Base-by-base conservation (phyloP, 2,329 filamentous ascomycete genomes). In the Aspergillus pseudoglaucus region DNA sequence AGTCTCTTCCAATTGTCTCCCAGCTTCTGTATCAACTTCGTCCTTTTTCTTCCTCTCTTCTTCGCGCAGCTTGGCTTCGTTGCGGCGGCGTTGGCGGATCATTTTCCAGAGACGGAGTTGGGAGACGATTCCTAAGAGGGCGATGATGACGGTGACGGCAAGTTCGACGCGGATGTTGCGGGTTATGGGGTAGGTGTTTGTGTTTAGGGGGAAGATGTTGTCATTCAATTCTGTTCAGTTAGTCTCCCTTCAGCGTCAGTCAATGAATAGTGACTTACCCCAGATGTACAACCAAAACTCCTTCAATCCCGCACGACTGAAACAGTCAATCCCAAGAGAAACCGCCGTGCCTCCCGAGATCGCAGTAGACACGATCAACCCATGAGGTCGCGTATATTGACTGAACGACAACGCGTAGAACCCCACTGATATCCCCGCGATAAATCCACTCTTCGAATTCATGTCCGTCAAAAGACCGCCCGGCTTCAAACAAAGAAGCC, bases 211-310 rank as follows among this genome's bases (percentile, higher is more conserved):
- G 59, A 97, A 97, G 0, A 90, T 73, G 44, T 86, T 77, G 38
- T 82, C 74, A 65, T 96, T 96, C 35, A 97, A 69, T 41, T 72
- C 79, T 82, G 52, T 25, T 6, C 12, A 32, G 51, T 61, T 43
- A 57, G 51, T 20, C 4, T n/a, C n/a, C n/a, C n/a, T n/a, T n/a
- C n/a, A n/a, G n/a, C n/a, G n/a, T n/a, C n/a, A n/a, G n/a, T n/a
- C n/a, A n/a, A n/a, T n/a, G n/a, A n/a, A n/a, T n/a, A n/a, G n/a
- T n/a, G n/a, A 44, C 77, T 66, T 64, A 81, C 79, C 74, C 91
- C 91, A 97, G 33, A 95, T 77, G 64, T 94, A 97, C 5, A 88
- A 79, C 91, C 91, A 97, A 57, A 96, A 96, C 65, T 97, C 91
- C 66, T 95, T 96, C 58, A 95, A 73, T 0, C 91, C 91, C n/a